phyloP scores from a whole-genome alignment of 2,329 filamentous ascomycete species.

The Penicillium janthinellum region DNA sequence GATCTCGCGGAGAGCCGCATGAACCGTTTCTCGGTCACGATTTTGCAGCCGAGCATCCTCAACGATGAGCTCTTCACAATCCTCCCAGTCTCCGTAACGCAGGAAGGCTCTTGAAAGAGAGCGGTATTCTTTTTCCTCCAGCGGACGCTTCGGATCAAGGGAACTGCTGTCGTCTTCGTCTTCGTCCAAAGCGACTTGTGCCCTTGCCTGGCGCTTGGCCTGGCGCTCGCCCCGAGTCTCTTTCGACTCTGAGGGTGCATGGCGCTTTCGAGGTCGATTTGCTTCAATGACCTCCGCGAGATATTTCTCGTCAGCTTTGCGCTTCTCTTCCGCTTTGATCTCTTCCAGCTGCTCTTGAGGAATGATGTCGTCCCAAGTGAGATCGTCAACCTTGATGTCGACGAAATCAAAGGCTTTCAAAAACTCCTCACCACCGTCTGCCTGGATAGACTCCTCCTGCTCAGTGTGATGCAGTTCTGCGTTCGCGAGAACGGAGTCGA shows the following conservation, averaged over 20 bases:
- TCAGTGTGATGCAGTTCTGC: constrained; percentile 97
- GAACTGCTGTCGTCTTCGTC: constrained; percentile 68
- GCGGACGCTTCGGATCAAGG: constrained; percentile 80
- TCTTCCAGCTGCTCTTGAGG: constrained; percentile 87
- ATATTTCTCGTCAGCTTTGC: constrained; percentile 79
- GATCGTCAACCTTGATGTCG: constrained; percentile 89
- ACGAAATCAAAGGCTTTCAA: constrained; percentile 88
- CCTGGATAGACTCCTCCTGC: constrained; percentile 89
- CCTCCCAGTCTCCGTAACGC: constrained; percentile 85
- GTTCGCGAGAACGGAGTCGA: constrained; percentile 94
- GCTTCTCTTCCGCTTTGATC: constrained; percentile 86
- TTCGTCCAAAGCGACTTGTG: constrained; percentile 65
- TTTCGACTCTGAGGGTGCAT: constrained; percentile 58
- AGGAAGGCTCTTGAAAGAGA: constrained; percentile 90
- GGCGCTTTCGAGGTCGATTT: constrained; percentile 75
- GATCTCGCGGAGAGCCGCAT: constrained; percentile 74
- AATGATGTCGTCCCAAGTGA: constrained; percentile 98
- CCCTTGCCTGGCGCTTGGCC: constrained; percentile 70
- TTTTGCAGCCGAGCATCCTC: constrained; percentile 81
- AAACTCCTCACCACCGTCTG: constrained; percentile 95
- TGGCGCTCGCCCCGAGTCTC: constrained; percentile 64
- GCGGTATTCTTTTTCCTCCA: constrained; percentile 89
- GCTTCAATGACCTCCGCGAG: constrained; percentile 80
- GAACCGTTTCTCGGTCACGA: constrained; percentile 79
- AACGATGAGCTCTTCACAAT: constrained; percentile 83